phyloP scores from a whole-genome alignment of 192 early-diverging fungal species.

The Piromyces finnis region DNA sequence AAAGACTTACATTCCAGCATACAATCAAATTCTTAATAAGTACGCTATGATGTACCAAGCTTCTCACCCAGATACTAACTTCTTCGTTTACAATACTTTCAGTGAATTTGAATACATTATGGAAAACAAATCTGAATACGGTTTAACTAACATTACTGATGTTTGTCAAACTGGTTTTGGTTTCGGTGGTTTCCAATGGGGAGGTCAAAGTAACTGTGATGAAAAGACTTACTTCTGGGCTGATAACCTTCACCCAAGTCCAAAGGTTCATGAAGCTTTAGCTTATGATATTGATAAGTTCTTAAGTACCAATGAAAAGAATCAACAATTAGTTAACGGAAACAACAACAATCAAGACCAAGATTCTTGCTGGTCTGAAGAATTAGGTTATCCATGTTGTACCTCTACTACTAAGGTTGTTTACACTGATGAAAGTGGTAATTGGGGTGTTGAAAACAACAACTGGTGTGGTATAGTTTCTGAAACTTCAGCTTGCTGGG shows the following conservation, averaged over 20 bases:
- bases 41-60: not conserved
- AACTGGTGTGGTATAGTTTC: not conserved
- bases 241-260: not conserved
- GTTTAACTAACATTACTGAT: not conserved
- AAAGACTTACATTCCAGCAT: not conserved
- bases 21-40: not conserved
- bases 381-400: not conserved
- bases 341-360: not conserved
- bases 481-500: not conserved
- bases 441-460: not conserved
- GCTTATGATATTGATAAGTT: not conserved
- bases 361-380: not conserved
- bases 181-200: not conserved
- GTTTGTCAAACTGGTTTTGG: not conserved
- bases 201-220: not conserved
- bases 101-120: not conserved
- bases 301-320: not conserved
- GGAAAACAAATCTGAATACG: not conserved
- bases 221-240: not conserved
- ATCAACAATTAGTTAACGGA: not conserved
- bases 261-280: not conserved
- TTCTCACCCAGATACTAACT: not conserved
- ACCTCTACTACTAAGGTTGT: not conserved
- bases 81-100: not conserved
- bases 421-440: not conserved